Evolutionary conservation across 1,284 basidiomycete species (phyloP), one percentile per base, ranked within the genome.

Genomic region (Boletus mariae): DNA sequence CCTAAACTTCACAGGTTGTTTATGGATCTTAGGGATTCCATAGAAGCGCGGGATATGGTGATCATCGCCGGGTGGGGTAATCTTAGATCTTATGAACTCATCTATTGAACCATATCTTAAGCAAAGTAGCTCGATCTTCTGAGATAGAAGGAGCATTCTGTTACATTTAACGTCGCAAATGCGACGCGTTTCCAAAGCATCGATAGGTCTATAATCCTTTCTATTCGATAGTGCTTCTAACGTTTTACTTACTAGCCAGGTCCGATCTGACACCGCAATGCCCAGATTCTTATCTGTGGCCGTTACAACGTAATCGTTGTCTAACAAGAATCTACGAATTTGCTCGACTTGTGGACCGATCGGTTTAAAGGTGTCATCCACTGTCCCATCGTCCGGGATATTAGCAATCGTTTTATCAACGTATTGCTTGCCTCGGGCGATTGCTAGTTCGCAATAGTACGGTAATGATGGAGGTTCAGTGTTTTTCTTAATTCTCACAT

Each of bases 1-100:
- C 0, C 49, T 1, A 1, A 53, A 51, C 20, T 59, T 51, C 0
- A 60, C 49, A 0, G 51, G 59, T 0, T 9, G 0, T 9, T 59
- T 59, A 34, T 59, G 51, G 4, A 59, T 59, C 2, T 59, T 59
- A 0, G 57, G 57, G 0, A 59, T 51, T 3, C 51, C 57, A 43
- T 59, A 59, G 4, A 59, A 59, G 0, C 1, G 0, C 0, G 49
- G 53, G 0, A 59, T n/a, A 0, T 51, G n/a, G 3, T 56, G 48
- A 0, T 44, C 28, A 1, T 5, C 5, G 1, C 40, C 50, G 0
- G 15, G 15, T 0, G 11, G 1, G 25, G 46, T 47, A 20, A 52
- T 13, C 2, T 37, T 12, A 2, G n/a, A 35, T 2, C 20, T 38
- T 0, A 38, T 11, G 13, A 41, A 25, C 1, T 25, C 20, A 5